phyloP scores from a whole-genome alignment of 805 yeast genomes.

The Candida nemodendra region DNA sequence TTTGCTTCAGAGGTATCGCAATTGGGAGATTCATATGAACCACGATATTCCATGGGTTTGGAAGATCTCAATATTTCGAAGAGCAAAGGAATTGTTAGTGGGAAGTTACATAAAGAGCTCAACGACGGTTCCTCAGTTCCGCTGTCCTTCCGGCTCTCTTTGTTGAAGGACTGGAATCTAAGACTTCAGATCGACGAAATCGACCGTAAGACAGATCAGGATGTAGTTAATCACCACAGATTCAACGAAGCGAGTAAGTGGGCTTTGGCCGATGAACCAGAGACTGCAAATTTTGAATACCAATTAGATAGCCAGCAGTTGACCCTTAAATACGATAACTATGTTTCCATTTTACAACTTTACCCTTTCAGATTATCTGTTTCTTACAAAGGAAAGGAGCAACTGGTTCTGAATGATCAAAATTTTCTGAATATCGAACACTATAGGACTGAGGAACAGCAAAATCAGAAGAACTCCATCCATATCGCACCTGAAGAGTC shows the following conservation, averaged over 20 bases:
- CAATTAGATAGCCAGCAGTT: conserved; percentile 21
- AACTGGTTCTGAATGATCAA: conserved; percentile 65
- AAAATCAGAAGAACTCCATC: conserved; percentile 34
- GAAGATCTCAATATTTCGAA: conserved; percentile 31
- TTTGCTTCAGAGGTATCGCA: conserved; percentile 47
- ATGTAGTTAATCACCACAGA: conserved; percentile 40
- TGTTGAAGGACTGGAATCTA: conserved; percentile 57
- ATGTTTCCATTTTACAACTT: conserved; percentile 42
- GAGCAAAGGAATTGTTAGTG: conserved; percentile 38
- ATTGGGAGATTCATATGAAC: conserved; percentile 24
- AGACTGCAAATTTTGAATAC: conserved; percentile 19
- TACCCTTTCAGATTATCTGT: conserved; percentile 53
- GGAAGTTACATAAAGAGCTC: conserved; percentile 46
- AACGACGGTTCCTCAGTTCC: conserved; percentile 38
- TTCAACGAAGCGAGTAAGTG: conserved; percentile 59
- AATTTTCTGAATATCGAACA: conserved; percentile 83
- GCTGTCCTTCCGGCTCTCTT: conserved; percentile 56
- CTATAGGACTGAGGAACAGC: conserved; percentile 49
- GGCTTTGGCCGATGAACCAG: conserved; percentile 45
- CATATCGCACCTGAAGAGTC: conserved; percentile 59
- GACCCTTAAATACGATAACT: conserved; percentile 40
- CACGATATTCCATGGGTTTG: conserved; percentile 43
- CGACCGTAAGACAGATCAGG: conserved; percentile 31
- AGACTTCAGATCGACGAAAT: conserved; percentile 67
- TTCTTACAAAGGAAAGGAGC: conserved; percentile 41